Conservation (phyloP, 768 basidiomycete species). For the Brasilioporus rufonigricans region DNA sequence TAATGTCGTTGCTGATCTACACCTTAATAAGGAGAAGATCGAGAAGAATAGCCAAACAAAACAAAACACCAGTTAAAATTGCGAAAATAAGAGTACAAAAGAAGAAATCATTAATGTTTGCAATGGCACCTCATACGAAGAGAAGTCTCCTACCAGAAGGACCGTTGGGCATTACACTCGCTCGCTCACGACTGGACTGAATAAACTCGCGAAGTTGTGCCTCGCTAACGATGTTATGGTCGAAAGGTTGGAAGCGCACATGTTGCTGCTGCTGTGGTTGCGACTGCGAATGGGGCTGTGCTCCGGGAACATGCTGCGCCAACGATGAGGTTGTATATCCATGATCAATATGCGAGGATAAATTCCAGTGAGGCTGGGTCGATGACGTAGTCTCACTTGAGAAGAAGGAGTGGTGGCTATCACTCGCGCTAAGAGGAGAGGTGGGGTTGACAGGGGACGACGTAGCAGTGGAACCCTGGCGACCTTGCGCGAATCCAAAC, state of each 20-base stretch:
- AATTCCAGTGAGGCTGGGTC: conserved; percentile 45
- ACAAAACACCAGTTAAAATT: conserved; percentile 22
- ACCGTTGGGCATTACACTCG: conserved; percentile 32
- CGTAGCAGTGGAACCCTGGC: conserved; percentile 54
- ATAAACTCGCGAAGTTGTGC: conserved; percentile 77
- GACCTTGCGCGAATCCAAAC: conserved; percentile 77
- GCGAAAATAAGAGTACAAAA: conserved; percentile 25
- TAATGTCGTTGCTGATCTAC: conserved; percentile 38
- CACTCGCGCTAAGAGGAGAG: conserved; percentile 53
- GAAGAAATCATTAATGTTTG: conserved; percentile 34
- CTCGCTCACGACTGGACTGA: conserved; percentile 63
- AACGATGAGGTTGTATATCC: conserved; percentile 48
- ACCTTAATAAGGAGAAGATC: conserved; percentile 15
- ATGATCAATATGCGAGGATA: conserved; percentile 40
- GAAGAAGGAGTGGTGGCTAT: conserved; percentile 49
- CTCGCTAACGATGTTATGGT: conserved; percentile 57
- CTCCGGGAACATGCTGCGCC: conserved; percentile 43
- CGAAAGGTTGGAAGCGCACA: conserved; percentile 55
- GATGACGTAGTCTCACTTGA: conserved; percentile 38
- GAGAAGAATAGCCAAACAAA: conserved; percentile 11
- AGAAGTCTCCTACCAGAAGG: conserved; percentile 50
- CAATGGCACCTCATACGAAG: conserved; percentile 35
- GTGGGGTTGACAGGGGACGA: conserved; percentile 59
- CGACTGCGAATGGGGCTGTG: conserved; percentile 33
- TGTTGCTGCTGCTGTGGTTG: conserved; percentile 33